phyloP scores from a whole-genome alignment of 306 rosid genomes.

The Vachellia pachyceras region DNA sequence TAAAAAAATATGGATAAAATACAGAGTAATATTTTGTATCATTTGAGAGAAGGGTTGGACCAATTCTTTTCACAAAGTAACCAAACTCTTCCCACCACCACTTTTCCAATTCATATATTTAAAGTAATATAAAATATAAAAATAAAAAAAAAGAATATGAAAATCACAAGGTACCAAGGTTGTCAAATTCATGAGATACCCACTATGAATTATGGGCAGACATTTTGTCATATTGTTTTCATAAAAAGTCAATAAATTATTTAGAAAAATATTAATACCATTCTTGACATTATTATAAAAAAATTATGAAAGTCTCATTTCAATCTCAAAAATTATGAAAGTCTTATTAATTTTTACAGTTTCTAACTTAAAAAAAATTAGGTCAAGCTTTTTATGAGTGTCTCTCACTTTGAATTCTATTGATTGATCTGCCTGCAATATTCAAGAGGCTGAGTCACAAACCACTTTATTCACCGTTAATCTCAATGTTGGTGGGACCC shows the following conservation, averaged over 20 bases:
- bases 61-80: conserved; percentile 38
- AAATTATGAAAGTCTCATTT: background rate
- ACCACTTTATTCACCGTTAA: conserved; percentile 43
- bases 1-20: background rate
- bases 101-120: conserved; percentile 19
- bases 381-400: conserved; percentile 23
- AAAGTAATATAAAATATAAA: background rate
- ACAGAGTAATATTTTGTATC: conserved; percentile 33
- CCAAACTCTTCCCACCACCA: conserved; percentile 15
- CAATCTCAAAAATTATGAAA: background rate
- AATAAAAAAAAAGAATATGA: conserved; percentile 19
- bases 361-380: conserved; percentile 33
- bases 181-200: conserved; percentile 83
- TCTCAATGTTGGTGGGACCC: conserved; percentile 39
- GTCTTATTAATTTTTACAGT: background rate
- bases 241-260: background rate
- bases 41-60: conserved; percentile 31
- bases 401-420: background rate
- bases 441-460: conserved; percentile 45
- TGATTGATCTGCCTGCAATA: conserved; percentile 37
- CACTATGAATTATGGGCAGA: conserved; percentile 63
- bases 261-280: background rate
- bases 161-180: too few relatives aligned
- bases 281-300: background rate
- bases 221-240: conserved; percentile 46